Base-by-base conservation (phyloP, 805 yeast species). In the Lachancea kluyveri region DNA sequence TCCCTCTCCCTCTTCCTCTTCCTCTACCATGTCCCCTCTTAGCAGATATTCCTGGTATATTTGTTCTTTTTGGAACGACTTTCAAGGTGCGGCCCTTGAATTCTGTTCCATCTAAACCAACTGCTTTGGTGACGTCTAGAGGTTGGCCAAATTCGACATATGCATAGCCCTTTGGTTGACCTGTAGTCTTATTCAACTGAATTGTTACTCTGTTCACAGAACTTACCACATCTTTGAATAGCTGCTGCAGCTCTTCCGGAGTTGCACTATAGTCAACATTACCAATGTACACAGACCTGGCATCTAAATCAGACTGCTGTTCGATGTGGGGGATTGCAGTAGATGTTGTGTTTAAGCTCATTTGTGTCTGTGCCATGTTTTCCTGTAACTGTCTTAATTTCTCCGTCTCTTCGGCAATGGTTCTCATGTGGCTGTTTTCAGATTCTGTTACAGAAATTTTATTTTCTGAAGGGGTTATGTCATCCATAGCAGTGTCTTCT, bases 151-250 rank as follows among this genome's bases (percentile, higher is more conserved):
- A 86, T 54, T 86, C 95, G 40, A 86, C 69, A 55, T 84, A 86
- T 2, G 95, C 95, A 60, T 70, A 84, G 1, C 95, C 95, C 57
- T 80, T 80, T 26, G 95, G 92, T 41, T 72, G 79, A 5, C 94
- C 94, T 0, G 92, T 77, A 45, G 62, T 58, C 55, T 77, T 79
- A 59, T 85, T 83, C 35, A 72, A 65, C 54, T 80, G 60, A 28
- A 86, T 84, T 3, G 92, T 84, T 20, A 85, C 86, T 46, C 95
- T 70, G 50, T 81, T 78, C 33, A 86, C 81, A 11, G 33, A 29
- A 5, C 73, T 67, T 1, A 95, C 95, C 28, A 76, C 75, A 3
- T 70, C 52, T 33, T 74, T 68, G 57, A 85, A 86, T 46, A 76
- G 82, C 39, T 76, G 69, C 46, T 83, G 90, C 22, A 86, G 65